These are phyloP conservation scores for Fusarium sp. DNA, from an alignment of 2,329 filamentous ascomycete genomes.

Conservation along the genomic window DNA sequence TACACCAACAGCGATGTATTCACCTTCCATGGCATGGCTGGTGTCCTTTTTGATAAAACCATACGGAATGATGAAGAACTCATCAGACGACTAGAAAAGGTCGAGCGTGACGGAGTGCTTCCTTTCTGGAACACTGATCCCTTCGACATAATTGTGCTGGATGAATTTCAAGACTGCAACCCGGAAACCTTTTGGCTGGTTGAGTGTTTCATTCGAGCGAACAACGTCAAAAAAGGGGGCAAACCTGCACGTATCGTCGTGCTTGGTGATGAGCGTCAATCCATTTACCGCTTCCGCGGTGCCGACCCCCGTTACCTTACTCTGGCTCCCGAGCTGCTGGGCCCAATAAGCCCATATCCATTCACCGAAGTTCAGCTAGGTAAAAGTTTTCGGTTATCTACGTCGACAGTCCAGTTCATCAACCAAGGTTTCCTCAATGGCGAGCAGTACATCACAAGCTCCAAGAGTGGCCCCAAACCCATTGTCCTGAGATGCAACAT, in stretches of 20 bases:
- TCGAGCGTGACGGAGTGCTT: slow-evolving; percentile 10
- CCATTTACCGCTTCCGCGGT: slow-evolving; percentile 49
- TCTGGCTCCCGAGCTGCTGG: slow-evolving; percentile 41
- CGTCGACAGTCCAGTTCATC: slow-evolving; percentile 45
- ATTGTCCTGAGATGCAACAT: slow-evolving; percentile 44
- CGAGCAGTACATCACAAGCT: slow-evolving; percentile 48
- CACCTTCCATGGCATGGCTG: slow-evolving; percentile 49
- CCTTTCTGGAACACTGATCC: slow-evolving; percentile 43
- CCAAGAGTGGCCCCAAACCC: slow-evolving; percentile 48
- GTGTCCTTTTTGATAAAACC: slow-evolving; percentile 33
- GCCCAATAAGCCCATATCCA: slow-evolving; percentile 38
- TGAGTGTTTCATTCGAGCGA: slow-evolving; percentile 44
- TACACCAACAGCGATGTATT: slow-evolving; percentile 40
- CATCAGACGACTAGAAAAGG: slow-evolving; percentile 11
- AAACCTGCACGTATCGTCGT: slow-evolving; percentile 44
- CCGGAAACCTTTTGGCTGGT: slow-evolving; percentile 48
- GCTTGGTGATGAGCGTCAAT: slow-evolving; percentile 52
- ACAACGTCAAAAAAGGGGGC: slow-evolving; percentile 31
- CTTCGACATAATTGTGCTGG: slow-evolving; percentile 52
- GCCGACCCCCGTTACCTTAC: slow-evolving; percentile 50
- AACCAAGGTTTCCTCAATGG: slow-evolving; percentile 48
- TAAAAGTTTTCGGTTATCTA: slow-evolving; percentile 49
- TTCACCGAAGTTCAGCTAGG: slow-evolving; percentile 38
- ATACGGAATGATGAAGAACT: slow-evolving; percentile 40
- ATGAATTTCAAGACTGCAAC: slow-evolving; percentile 53